phyloP scores from a whole-genome alignment of 768 basidiomycete genomes.

The Calocybe indica region DNA sequence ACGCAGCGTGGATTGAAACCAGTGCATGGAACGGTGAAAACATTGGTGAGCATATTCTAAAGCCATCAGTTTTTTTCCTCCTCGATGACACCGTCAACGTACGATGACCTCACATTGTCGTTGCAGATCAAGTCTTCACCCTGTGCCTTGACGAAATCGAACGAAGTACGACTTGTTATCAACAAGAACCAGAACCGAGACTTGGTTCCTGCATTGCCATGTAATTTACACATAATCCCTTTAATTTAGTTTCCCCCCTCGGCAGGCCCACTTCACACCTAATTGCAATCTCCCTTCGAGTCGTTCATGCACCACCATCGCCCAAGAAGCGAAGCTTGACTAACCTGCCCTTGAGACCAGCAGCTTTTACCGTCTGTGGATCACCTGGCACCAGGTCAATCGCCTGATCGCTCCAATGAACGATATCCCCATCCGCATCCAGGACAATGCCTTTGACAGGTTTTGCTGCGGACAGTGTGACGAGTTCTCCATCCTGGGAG shows the following conservation, averaged over 20 bases:
- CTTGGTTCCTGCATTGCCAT: conserved; percentile 31
- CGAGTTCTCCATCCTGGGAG: conserved; percentile 48
- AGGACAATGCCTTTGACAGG: conserved; percentile 89
- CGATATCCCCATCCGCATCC: conserved; percentile 67
- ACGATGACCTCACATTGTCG: not conserved
- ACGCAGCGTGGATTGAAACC: conserved; percentile 80
- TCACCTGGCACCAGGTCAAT: conserved; percentile 89
- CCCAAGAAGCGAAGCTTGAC: conserved; percentile 69
- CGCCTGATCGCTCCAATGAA: conserved; percentile 83
- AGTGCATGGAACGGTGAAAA: conserved; percentile 80
- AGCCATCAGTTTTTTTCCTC: conserved; percentile 1
- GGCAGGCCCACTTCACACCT: not conserved
- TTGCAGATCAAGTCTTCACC: conserved; percentile 70
- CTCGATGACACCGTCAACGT: not conserved
- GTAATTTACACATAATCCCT: not conserved
- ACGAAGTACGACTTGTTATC: conserved; percentile 46
- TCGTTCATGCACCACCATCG: conserved; percentile 57
- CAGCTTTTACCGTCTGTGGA: conserved; percentile 58
- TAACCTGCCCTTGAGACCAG: conserved; percentile 60
- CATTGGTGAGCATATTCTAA: conserved; percentile 53
- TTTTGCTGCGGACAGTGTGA: conserved; percentile 48
- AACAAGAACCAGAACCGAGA: conserved; percentile 36
- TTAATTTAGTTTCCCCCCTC: conserved; percentile 1
- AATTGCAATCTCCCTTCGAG: no score
- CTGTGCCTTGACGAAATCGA: conserved; percentile 77